Conservation (phyloP, 805 yeast species). For the Torulaspora gathmanii region DNA sequence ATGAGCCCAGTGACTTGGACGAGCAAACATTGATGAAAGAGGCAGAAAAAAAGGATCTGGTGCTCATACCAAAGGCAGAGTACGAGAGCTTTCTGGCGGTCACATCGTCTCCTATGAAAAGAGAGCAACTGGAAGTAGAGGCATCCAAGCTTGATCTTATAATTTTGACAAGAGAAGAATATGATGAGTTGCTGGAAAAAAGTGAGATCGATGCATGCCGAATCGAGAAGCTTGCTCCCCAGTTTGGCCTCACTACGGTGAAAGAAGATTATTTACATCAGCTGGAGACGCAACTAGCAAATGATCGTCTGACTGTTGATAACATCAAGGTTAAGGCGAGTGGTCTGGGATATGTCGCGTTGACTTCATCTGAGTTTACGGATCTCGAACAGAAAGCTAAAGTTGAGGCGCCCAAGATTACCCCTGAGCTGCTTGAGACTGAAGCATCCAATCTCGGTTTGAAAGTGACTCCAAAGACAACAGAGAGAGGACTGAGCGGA, state of each 20-base stretch:
- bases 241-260: slow-evolving; percentile 12
- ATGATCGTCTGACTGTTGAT: slow-evolving; percentile 10
- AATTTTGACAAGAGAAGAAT: slow-evolving; percentile 2
- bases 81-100: slow-evolving; percentile 14
- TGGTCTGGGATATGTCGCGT: slow-evolving; percentile 20
- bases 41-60: slow-evolving; percentile 19
- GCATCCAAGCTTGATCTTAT: slow-evolving; percentile 8
- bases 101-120: background rate
- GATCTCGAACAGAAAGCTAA: slow-evolving; percentile 4
- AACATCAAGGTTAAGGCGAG: slow-evolving; percentile 17
- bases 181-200: slow-evolving; percentile 4
- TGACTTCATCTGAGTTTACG: slow-evolving; percentile 14
- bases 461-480: slow-evolving; percentile 8
- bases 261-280: slow-evolving; percentile 6
- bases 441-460: slow-evolving; percentile 18
- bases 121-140: slow-evolving; percentile 2
- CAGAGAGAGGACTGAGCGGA: background rate
- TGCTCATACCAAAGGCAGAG: slow-evolving; percentile 21
- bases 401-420: slow-evolving; percentile 7
- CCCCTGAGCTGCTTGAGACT: slow-evolving; percentile 16
- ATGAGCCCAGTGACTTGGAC: background rate
- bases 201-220: slow-evolving; percentile 5
- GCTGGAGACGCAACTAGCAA: background rate
- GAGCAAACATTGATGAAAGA: slow-evolving; percentile 1
- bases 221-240: slow-evolving; percentile 10